Base-by-base conservation (phyloP, 495 filamentous ascomycete genomes). In the Cryomyces minteri region DNA sequence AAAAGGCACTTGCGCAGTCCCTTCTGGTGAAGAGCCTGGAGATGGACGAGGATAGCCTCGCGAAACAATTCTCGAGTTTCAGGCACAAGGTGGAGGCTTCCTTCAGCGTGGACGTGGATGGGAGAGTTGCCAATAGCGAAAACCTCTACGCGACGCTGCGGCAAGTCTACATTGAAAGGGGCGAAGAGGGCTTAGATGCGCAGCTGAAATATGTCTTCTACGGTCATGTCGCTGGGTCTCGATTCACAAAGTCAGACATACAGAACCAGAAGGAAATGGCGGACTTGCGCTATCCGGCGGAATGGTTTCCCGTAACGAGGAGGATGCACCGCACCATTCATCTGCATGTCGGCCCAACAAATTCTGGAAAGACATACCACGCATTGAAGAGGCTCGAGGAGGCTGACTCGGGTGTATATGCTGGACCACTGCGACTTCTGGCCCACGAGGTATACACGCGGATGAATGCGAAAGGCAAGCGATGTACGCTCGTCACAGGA, bases 351-450 rank as follows among this genome's bases (percentile, higher is more conserved):
- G 92, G 92, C 1, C 92, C 92, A 0, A 99, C 92, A 2, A 99
- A 99, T 62, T 95, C 88, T 5, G 90, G 90, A 45, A 99, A 99
- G 64, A 99, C 92, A 3, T 96, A 96, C 60, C 80, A 86, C 58
- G 92, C 92, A 4, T 62, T 99, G 43, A 79, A 94, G 61, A 72
- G 80, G n/a, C 73, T 99, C 6, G 80, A 92, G 58, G 62, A 72
- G 32, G 76, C 79, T 30, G 70, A 77, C 37, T 71, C 68, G 18
- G 92, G 92, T 10, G 76, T 93, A 44, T 99, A 94, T 57, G 85
- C 88, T 32, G 92, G 92, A 2, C 92, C 92, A 0, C 64, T 99
- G 40, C 74, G 92, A 12, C 62, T 99, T 36, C 73, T 99, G 18
- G 92, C 92, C 6, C 86, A 96, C 58, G 92, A 99, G 63, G 79